Evolutionary conservation across 2,329 filamentous ascomycete genomes (phyloP).

Genomic region (Akanthomyces uredinophilus): DNA sequence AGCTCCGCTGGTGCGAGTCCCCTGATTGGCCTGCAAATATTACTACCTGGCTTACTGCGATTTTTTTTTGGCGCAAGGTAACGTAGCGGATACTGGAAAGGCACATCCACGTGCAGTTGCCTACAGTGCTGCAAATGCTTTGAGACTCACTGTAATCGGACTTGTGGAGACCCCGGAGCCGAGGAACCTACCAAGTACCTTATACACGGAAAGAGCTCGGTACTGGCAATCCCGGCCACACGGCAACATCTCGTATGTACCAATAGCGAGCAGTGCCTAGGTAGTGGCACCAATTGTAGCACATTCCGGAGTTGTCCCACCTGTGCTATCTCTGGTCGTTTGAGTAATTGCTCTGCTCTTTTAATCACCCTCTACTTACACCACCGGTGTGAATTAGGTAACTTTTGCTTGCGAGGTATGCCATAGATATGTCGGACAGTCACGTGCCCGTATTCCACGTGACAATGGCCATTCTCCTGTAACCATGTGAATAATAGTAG

Average conservation of each 20-base stretch:
- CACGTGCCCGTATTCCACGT: no score
- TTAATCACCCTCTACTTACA: no score
- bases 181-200: slow-evolving; percentile 7
- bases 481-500: no score
- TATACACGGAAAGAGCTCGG: slow-evolving; percentile 6
- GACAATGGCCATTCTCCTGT: no score
- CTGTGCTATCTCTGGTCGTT: neutral
- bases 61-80: slow-evolving; percentile 11
- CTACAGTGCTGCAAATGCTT: neutral
- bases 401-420: no score
- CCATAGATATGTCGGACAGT: no score
- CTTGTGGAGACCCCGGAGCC: neutral
- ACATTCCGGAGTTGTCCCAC: neutral
- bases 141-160: neutral
- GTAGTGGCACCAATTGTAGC: neutral
- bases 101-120: slow-evolving; percentile 2
- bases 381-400: neutral
- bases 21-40: slow-evolving; percentile 9
- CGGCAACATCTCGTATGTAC: neutral
- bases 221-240: slow-evolving; percentile 5
- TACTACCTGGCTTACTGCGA: neutral
- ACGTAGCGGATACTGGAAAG: slow-evolving; percentile 8
- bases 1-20: slow-evolving; percentile 5
- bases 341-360: neutral
- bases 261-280: neutral